Evolutionary conservation across 208 protist species (phyloP), one percentile per base, ranked within the genome.

Genomic region (Crithidia bombi): DNA sequence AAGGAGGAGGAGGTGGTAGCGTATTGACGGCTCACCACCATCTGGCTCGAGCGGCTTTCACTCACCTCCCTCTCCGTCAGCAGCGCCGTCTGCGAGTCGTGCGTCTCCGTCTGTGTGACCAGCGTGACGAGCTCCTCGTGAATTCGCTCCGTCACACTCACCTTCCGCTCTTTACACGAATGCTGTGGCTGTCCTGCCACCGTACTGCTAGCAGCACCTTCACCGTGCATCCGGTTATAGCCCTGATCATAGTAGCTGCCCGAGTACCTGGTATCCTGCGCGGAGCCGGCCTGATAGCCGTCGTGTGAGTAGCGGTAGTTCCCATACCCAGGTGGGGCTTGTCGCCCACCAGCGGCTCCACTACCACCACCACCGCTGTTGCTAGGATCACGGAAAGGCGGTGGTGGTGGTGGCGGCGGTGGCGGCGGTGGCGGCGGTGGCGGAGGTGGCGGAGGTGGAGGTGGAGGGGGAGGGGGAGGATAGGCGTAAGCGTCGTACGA

Each of bases 401-500:
- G 55, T 15, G 55, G 55, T 11, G 36, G 23, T 17, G 55, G 33
- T 1, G 33, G 55, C 3, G 33, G 54, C 30, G 23, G 21, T 6
- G 46, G 5, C 6, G 15, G 36, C 36, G 36, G 36, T 15, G 36
- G 43, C 15, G 43, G 43, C 5, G 51, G 30, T 25, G 51, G 15
- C 17, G 51, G n/a, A 26, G 57, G 39, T 19, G 41, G 23, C 5
- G 57, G 67, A 12, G 32, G 46, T 41, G 47, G 44, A 15, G 46
- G 54, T 33, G 64, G 62, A 12, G 49, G 44, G 11, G 49, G 64
- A 6, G 43, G 51, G 1, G 64, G 65, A 0, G 28, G 39, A 25
- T 50, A 43, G 1, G 67, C 19, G 28, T 65, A 59, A n/a, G 49
- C 57, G 28, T 58, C 47, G 49, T 66, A 73, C 7, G 36, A 55